Evolutionary conservation across 1,139 yeast species (phyloP), one percentile per base, ranked within the genome.

Genomic region (Arxiozyma telluris): DNA sequence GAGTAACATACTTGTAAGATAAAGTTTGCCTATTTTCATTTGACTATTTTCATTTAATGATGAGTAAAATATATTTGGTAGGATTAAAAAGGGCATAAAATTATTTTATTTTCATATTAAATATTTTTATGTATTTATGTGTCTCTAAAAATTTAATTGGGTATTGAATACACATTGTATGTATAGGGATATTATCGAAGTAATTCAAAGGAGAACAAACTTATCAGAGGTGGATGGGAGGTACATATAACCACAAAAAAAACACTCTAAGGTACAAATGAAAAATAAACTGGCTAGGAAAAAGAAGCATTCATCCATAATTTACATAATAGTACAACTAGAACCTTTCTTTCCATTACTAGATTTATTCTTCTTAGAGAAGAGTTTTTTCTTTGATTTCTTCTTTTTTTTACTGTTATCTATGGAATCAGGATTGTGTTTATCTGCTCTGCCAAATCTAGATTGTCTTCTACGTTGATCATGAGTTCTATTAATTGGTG

Each of bases 371-470:
- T 43, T 51, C 22, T 21, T 41, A 8, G 43, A 43, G 44, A 51
- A 47, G 2, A 30, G 9, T 20, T 47, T 22, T 8, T 38, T 30
- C 27, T 47, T 51, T 39, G 23, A 9, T 22, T 49, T 49, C 30
- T 20, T 51, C 9, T 44, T 47, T 4, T 41, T 22, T 20, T 53
- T 49, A 21, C 44, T 34, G 21, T 22, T 47, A 8, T 49, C 23
- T 4, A 22, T 70, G 80, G 82, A 71, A 75, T 80, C 61, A 81
- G 64, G 50, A 77, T 80, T 57, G 22, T 21, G 15, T n/a, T 34
- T 23, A 44, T 23, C 41, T 8, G 20, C 15, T 42, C 22, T 22
- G n/a, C 12, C 25, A 18, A 12, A 23, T 39, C 20, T 43, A 81
- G 79, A 68, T 81, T 82, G 71, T 39, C 48, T 30, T 11, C n/a